phyloP scores from a whole-genome alignment of 371 early-diverging fungal species.

The Caulochytrium protostelioides region DNA sequence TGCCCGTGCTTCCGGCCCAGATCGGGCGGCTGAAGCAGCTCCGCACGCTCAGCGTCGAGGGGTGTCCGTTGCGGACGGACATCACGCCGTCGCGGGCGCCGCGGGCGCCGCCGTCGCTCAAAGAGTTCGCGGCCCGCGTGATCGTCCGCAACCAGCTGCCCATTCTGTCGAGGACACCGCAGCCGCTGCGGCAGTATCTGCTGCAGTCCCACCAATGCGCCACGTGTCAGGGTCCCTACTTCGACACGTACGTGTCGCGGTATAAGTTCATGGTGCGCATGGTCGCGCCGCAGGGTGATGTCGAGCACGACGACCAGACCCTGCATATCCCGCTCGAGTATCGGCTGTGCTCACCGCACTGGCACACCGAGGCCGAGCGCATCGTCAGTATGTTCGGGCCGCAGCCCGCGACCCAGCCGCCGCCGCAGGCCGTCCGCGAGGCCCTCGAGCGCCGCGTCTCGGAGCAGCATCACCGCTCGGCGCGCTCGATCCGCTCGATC shows the following conservation, averaged over 20 bases:
- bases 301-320: conserved; percentile 28
- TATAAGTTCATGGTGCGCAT: too few species aligned
- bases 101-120: conserved; percentile 23
- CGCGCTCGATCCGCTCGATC: too few species aligned
- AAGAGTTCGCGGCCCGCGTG: conserved; percentile 52
- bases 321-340: conserved; percentile 48
- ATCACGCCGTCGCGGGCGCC: not conserved
- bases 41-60: conserved; percentile 31
- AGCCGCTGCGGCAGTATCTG: conserved; percentile 41
- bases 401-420: conserved; percentile 21
- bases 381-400: conserved; percentile 26
- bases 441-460: too few species aligned
- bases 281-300: too few species aligned
- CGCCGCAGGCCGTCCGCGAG: too few species aligned
- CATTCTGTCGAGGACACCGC: conserved; percentile 25
- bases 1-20: conserved; percentile 48
- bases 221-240: conserved; percentile 68
- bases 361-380: conserved; percentile 46
- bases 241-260: conserved; percentile 40
- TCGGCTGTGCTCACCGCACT: conserved; percentile 52
- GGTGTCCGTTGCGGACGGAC: conserved; percentile 25
- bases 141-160: conserved; percentile 40
- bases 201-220: conserved; percentile 42
- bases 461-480: too few species aligned
- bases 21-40: conserved; percentile 39